Evolutionary conservation across 805 yeast genomes (phyloP).

Genomic region (Ogataea parapolymorpha): DNA sequence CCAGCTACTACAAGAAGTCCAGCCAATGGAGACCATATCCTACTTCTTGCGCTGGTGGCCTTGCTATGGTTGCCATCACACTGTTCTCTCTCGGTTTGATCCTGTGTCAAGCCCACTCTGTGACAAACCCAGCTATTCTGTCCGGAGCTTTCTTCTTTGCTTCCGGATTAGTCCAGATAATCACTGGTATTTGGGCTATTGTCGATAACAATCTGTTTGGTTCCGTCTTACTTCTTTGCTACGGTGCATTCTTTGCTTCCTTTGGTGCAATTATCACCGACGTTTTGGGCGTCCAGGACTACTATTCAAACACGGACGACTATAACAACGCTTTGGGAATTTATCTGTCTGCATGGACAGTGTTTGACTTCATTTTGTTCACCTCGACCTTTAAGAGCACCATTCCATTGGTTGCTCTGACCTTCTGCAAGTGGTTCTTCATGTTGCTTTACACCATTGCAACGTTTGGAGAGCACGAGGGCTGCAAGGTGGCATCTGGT

Average conservation of each 20-base stretch:
- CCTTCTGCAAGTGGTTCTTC: conserved; percentile 40
- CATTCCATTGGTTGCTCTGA: conserved; percentile 35
- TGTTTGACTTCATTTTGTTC: conserved; percentile 44
- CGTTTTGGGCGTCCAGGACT: conserved; percentile 39
- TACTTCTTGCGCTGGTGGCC: conserved; percentile 49
- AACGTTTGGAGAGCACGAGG: conserved; percentile 34
- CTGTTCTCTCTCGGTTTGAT: conserved; percentile 46
- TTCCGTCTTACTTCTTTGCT: conserved; percentile 43
- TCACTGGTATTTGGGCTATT: conserved; percentile 52
- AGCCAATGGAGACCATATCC: conserved; percentile 40
- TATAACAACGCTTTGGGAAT: conserved; percentile 43
- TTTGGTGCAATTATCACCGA: conserved; percentile 44
- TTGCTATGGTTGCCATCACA: conserved; percentile 43
- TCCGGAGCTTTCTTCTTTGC: conserved; percentile 44
- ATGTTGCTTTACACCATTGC: conserved; percentile 41
- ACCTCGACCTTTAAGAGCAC: conserved; percentile 44
- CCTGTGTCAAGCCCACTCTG: conserved; percentile 42
- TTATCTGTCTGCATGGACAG: conserved; percentile 46
- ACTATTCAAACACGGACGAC: conserved; percentile 36
- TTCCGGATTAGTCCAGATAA: conserved; percentile 46
- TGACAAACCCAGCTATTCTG: conserved; percentile 40
- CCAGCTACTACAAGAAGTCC: conserved; percentile 44
- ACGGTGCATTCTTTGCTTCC: conserved; percentile 49
- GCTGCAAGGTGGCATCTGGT: conserved; percentile 40
- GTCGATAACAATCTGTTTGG: conserved; percentile 49